Base-by-base conservation (phyloP, 352 stramenopile species). In the Globisporangium echinulatum region DNA sequence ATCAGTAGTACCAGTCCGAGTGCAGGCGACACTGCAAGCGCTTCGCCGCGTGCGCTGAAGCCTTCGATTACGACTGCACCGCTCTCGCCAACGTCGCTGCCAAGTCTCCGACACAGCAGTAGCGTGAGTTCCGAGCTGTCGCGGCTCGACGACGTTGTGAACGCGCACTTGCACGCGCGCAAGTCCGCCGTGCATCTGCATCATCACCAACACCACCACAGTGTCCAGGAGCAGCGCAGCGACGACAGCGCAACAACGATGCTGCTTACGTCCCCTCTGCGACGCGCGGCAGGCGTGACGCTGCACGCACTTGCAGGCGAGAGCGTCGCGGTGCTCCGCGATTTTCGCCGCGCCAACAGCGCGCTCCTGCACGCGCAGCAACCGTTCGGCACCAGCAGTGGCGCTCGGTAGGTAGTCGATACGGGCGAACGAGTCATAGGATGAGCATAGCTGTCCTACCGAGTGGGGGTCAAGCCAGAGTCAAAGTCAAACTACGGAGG, bases 311-410 rank as follows among this genome's bases (percentile, higher is more conserved):
- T 56, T 13, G 47, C 53, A 17, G 63, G 13, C 15, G 63, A 69
- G 17, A 66, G 65, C 3, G 68, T 88, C 33, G 52, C 53, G 13
- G 71, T 88, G 3, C 39, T 88, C 5, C 64, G 79, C 13, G 61
- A 80, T 56, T 90, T 90, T 39, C 75, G 77, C 5, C 49, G 70
- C 8, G 56, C 74, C 8, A 87, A 87, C 39, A 19, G 58, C 7
- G 51, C 69, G 15, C 50, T 87, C 0, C 17, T 86, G 46, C 68
- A 54, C 13, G 77, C 70, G 15, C 72, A 87, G 64, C 54, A 69
- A 33, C 48, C 63, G 9, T 69, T 69, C 53, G 50, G 62, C 14
- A 42, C 25, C 25, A 33, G 25, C 25, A 33, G 25, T 33, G 25
- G 25, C 1, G 25, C 0, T 33, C 25, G 25, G 25, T 33, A 33